A percentile compares a stretch with the other conserved stretches of the same genome.
These are phyloP conservation scores for Kernera saxatilis DNA, from an alignment of 345 rosid species.

Conservation along the genomic window DNA sequence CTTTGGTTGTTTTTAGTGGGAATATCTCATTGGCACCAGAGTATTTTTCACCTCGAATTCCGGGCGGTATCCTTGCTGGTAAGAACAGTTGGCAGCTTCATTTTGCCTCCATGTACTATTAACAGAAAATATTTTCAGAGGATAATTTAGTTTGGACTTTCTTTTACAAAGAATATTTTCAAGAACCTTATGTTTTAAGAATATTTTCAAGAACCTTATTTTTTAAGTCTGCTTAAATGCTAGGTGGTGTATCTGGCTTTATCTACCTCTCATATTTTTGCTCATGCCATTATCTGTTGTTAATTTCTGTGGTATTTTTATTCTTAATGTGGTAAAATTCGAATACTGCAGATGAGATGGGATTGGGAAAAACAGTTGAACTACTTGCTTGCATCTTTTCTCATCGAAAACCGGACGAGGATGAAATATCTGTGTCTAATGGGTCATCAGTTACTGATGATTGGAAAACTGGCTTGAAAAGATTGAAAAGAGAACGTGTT, in stretches of 20 bases:
- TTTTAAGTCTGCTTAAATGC: neutral
- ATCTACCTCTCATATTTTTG: neutral
- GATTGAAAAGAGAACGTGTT: constrained; percentile 80
- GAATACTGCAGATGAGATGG: constrained; percentile 86
- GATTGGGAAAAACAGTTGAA: constrained; percentile 95
- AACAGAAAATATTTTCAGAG: neutral
- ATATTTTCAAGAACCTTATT: neutral
- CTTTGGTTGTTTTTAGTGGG: constrained; percentile 57
- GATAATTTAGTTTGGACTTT: neutral
- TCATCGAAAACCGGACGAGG: constrained; percentile 48
- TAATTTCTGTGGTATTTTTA: neutral
- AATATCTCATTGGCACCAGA: constrained; percentile 58
- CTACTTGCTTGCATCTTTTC: constrained; percentile 86
- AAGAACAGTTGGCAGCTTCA: constrained; percentile 25
- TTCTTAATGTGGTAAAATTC: constrained; percentile 22
- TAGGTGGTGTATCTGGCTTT: neutral
- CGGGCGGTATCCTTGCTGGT: constrained; percentile 99
- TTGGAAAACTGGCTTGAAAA: constrained; percentile 41
- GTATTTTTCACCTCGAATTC: constrained; percentile 46
- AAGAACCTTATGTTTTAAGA: neutral
- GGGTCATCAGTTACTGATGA: constrained; percentile 29
- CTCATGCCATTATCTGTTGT: neutral
- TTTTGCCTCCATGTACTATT: neutral
- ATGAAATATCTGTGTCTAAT: constrained; percentile 33
- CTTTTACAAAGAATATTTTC: neutral